These are phyloP conservation scores for Psidium friedrichsthalianum DNA, from an alignment of 345 rosid species.

Conservation along the genomic window DNA sequence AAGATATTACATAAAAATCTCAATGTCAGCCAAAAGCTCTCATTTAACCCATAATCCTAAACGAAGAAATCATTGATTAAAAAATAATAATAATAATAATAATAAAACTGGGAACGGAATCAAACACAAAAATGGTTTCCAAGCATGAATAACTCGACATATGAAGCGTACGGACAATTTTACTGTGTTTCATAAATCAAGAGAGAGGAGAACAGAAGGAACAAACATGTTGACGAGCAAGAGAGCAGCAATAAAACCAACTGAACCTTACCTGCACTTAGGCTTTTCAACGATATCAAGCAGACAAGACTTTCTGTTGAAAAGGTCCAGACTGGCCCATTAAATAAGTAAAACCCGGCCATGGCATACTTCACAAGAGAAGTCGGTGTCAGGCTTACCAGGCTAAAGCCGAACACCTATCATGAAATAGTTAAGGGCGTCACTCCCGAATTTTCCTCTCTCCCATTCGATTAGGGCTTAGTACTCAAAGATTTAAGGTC, in stretches of 20 bases:
- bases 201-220: not conserved
- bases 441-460: not conserved
- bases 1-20: not conserved
- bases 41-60: not conserved
- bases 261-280: not conserved
- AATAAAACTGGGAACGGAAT: not conserved
- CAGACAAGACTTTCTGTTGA: not conserved
- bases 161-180: not conserved
- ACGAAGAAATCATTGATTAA: not conserved
- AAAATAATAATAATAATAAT: not conserved
- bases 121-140: not conserved
- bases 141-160: not conserved
- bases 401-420: not conserved
- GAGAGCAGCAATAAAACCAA: not conserved
- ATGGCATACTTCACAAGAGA: not conserved
- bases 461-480: not conserved
- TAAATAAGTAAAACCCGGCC: not conserved
- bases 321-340: not conserved
- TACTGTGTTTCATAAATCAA: not conserved
- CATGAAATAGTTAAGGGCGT: not conserved
- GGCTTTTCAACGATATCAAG: not conserved
- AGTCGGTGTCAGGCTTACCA: not conserved
- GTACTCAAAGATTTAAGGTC: not conserved
- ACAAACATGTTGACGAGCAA: not conserved
- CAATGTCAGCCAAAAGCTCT: not conserved